Percentiles rank a stretch among this genome's conserved stretches.
Evolutionary conservation across 257 asterid species (phyloP).

Genomic region (Striga asiatica): DNA sequence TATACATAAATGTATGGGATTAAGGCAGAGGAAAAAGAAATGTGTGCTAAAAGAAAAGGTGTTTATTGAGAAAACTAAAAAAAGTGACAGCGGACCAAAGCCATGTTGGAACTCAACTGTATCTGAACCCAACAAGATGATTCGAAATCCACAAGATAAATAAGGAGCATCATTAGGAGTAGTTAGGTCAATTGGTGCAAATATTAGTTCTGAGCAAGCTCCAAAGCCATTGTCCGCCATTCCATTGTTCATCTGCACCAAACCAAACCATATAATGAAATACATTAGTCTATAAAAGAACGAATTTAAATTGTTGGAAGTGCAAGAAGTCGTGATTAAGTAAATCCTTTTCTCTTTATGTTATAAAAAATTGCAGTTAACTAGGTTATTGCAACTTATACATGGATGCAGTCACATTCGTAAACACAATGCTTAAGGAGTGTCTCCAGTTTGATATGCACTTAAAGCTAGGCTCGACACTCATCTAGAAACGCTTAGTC

Average conservation of each 20-base stretch:
- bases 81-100: not conserved
- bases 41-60: not conserved
- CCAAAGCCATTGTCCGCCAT: conserved; percentile 28
- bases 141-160: conserved; percentile 41
- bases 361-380: too few species aligned
- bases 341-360: too few species aligned
- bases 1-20: not conserved
- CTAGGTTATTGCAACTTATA: too few species aligned
- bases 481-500: too few species aligned
- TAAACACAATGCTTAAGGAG: too few species aligned
- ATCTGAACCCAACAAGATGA: conserved; percentile 23
- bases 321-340: too few species aligned
- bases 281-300: too few species aligned
- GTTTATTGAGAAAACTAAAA: not conserved
- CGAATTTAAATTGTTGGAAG: too few species aligned
- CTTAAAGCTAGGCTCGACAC: too few species aligned
- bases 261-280: conserved; percentile 8
- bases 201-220: conserved; percentile 38
- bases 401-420: too few species aligned
- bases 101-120: conserved; percentile 20
- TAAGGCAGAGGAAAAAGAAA: not conserved
- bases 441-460: too few species aligned
- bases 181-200: conserved; percentile 27
- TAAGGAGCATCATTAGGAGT: conserved; percentile 19
- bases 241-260: conserved; percentile 36